A percentile compares a stretch with the other conserved stretches of the same genome.
Evolutionary conservation across 768 basidiomycete genomes (phyloP).

Genomic region (Termitomyces sp.): DNA sequence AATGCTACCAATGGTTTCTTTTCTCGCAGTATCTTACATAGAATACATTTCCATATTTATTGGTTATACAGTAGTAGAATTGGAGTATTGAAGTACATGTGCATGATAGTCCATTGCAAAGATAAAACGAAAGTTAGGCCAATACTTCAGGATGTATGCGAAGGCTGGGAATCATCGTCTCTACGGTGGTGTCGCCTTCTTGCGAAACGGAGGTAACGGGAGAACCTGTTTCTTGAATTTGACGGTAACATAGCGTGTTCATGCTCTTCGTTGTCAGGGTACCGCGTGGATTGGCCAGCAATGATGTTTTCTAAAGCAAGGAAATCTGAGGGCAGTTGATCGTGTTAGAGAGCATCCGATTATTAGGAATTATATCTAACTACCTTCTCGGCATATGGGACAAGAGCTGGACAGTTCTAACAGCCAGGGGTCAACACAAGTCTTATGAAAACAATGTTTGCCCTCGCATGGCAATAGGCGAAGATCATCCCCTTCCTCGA

Average conservation of each 20-base stretch:
- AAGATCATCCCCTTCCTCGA: constrained; percentile 89
- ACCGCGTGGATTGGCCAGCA: constrained; percentile 19
- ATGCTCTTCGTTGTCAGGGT: constrained; percentile 17
- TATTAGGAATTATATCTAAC: constrained; percentile 9
- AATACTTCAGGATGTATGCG: constrained; percentile 6
- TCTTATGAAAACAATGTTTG: constrained; percentile 84
- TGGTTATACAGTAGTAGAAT: neutral
- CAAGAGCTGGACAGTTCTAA: constrained; percentile 86
- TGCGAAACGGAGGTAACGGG: constrained; percentile 51
- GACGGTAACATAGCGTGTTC: constrained; percentile 10
- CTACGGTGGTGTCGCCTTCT: constrained; percentile 26
- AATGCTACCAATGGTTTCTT: neutral
- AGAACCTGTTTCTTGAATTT: constrained; percentile 37
- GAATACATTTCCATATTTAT: neutral
- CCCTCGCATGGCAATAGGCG: constrained; percentile 89
- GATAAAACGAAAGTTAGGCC: neutral
- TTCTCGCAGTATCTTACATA: neutral
- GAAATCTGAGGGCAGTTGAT: constrained; percentile 37
- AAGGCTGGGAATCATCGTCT: constrained; percentile 25
- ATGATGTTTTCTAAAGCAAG: constrained; percentile 56
- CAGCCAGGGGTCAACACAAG: constrained; percentile 92
- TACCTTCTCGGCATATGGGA: constrained; percentile 89
- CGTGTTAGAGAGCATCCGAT: neutral
- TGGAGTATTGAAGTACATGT: neutral
- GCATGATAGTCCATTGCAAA: neutral